Conservation (phyloP, 768 basidiomycete species). For the Gelatoporia subvermispora region DNA sequence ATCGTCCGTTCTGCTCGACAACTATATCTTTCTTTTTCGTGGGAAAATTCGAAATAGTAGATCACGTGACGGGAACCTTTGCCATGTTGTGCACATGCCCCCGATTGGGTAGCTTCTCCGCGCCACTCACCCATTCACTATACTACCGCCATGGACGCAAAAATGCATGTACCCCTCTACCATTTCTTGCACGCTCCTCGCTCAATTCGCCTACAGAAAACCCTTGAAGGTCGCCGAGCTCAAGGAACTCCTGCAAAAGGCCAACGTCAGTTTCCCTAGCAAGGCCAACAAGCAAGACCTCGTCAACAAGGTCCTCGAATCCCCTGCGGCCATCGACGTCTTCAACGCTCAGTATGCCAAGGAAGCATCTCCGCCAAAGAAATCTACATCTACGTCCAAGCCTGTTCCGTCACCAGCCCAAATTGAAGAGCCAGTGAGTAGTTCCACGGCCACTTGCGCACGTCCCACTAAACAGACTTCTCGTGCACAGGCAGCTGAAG, state of each 20-base stretch:
- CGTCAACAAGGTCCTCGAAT: conserved; percentile 55
- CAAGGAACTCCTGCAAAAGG: conserved; percentile 53
- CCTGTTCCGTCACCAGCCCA: conserved; percentile 1
- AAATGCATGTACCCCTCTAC: conserved; percentile 27
- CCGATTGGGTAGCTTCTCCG: too few relatives aligned
- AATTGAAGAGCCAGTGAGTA: neutral
- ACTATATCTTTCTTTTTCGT: too few relatives aligned
- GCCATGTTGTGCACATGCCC: too few relatives aligned
- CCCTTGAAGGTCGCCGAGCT: conserved; percentile 71
- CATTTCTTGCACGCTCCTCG: neutral
- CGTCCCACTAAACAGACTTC: too few relatives aligned
- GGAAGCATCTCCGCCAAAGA: conserved; percentile 1
- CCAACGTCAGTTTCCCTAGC: conserved; percentile 41
- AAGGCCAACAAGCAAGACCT: conserved; percentile 67
- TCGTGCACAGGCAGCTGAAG: too few relatives aligned
- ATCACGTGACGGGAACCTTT: too few relatives aligned
- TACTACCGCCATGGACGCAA: conserved; percentile 31
- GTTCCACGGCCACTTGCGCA: neutral
- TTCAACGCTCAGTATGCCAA: conserved; percentile 32
- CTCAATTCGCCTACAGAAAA: conserved; percentile 32
- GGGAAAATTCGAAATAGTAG: too few relatives aligned
- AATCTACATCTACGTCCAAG: conserved; percentile 30
- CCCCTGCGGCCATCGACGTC: conserved; percentile 42
- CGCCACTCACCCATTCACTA: conserved; percentile 3
- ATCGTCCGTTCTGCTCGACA: too few relatives aligned